Percentiles rank a stretch among this genome's conserved stretches.
These are phyloP conservation scores for Metarhizium sp. DNA, from an alignment of 2,329 filamentous ascomycete species.

Conservation along the genomic window DNA sequence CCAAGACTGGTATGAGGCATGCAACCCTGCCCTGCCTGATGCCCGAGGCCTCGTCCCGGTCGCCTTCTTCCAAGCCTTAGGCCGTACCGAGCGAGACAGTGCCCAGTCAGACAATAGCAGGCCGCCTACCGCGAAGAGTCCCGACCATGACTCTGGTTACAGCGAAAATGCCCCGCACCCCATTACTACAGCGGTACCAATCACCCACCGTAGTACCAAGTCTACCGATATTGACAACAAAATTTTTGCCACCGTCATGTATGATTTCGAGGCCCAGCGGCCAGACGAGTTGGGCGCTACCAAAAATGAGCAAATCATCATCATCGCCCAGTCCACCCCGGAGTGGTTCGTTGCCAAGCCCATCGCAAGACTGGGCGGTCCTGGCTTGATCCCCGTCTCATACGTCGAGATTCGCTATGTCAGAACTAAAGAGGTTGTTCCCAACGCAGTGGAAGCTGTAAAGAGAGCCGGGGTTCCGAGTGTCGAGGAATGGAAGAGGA, in stretches of 20 bases:
- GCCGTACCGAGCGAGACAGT: constrained; percentile 87
- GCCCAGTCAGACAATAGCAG: constrained; percentile 53
- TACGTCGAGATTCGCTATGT: constrained; percentile 97
- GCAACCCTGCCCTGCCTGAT: constrained; percentile 81
- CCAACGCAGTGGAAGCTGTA: constrained; percentile 77
- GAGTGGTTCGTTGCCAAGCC: constrained; percentile 99
- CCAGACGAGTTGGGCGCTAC: constrained; percentile 96
- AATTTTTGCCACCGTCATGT: constrained; percentile 95
- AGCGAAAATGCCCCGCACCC: constrained; percentile 25
- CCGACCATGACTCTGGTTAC: constrained; percentile 88
- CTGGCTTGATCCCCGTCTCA: constrained; percentile 89
- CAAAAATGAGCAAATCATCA: constrained; percentile 91
- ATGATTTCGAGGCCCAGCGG: constrained; percentile 89
- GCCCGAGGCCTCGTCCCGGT: constrained; percentile 89
- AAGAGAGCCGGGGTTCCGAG: constrained; percentile 81
- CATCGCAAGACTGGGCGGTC: constrained; percentile 92
- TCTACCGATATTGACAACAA: constrained; percentile 60
- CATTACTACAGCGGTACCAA: constrained; percentile 8
- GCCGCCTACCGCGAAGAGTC: constrained; percentile 42
- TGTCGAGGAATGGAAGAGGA: constrained; percentile 99
- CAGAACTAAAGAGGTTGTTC: constrained; percentile 72
- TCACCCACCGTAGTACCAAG: constrained; percentile 38
- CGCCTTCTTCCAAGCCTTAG: constrained; percentile 83
- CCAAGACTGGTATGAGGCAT: constrained; percentile 94
- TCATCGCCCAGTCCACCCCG: constrained; percentile 95